phyloP scores from a whole-genome alignment of 805 yeast species.

The Vanderwaltozyma yarrowii region DNA sequence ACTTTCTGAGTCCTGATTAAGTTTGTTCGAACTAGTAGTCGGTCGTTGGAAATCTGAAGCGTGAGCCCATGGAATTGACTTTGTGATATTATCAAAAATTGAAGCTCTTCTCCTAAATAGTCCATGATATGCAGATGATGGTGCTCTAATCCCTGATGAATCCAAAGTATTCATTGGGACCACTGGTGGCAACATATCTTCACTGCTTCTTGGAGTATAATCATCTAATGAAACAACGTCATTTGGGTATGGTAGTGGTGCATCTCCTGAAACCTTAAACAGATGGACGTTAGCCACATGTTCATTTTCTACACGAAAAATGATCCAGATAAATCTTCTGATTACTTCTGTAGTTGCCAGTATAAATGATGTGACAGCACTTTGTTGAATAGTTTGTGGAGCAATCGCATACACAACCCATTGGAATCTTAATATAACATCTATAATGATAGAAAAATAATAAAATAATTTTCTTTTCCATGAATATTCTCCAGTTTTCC shows the following conservation, averaged over 20 bases:
- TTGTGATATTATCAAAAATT: conserved; percentile 22
- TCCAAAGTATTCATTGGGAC: background rate
- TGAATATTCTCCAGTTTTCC: conserved; percentile 27
- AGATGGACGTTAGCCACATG: conserved; percentile 83
- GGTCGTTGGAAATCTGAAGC: conserved; percentile 77
- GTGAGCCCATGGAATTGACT: conserved; percentile 63
- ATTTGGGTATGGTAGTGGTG: conserved; percentile 68
- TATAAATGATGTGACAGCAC: conserved; percentile 75
- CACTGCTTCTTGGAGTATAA: background rate
- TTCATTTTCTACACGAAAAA: conserved; percentile 92
- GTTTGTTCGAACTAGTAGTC: conserved; percentile 10
- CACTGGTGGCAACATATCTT: background rate
- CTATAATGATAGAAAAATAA: conserved; percentile 63
- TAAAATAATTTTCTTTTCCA: conserved; percentile 37
- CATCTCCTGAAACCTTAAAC: conserved; percentile 79
- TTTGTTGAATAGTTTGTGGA: conserved; percentile 68
- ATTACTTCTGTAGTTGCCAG: conserved; percentile 75
- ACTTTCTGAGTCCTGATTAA: conserved; percentile 12
- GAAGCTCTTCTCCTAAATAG: conserved; percentile 18
- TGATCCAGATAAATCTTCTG: conserved; percentile 82
- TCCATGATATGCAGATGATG: conserved; percentile 16
- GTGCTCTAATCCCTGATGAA: conserved; percentile 7
- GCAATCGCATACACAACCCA: conserved; percentile 88
- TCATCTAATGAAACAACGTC: background rate
- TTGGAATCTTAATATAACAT: conserved; percentile 70